Percentiles rank a stretch among this genome's conserved stretches.
phyloP scores from a whole-genome alignment of 257 asterid species.

The Solanum virginianum region DNA sequence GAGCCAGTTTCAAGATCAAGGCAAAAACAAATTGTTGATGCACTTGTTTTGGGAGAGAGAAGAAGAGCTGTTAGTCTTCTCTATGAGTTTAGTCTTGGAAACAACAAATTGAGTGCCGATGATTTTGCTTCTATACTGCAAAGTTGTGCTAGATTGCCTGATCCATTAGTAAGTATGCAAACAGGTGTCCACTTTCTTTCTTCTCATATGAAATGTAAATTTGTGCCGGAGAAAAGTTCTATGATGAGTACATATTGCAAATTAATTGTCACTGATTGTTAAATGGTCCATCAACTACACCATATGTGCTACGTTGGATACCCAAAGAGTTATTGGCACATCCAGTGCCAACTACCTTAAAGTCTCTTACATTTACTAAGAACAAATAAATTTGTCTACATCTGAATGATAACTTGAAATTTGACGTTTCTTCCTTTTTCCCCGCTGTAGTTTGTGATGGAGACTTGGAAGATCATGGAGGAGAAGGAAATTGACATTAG shows the following conservation, averaged over 20 bases:
- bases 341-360: not conserved
- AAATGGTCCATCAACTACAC: not conserved
- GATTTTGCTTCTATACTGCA: constrained; percentile 52
- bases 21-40: constrained; percentile 45
- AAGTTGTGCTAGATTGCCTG: constrained; percentile 59
- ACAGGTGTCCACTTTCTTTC: not conserved
- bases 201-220: not conserved
- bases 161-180: constrained; percentile 55
- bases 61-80: constrained; percentile 53
- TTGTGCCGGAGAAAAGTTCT: not conserved
- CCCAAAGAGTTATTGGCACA: not conserved
- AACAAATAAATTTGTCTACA: not conserved
- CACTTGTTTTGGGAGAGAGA: constrained; percentile 57
- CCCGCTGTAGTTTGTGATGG: constrained; percentile 64
- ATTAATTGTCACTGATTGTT: not conserved
- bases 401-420: not conserved
- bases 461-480: constrained; percentile 61
- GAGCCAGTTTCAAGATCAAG: constrained; percentile 10
- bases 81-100: constrained; percentile 31
- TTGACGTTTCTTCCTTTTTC: not conserved
- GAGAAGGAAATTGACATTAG: constrained; percentile 43
- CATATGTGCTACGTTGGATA: not conserved
- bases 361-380: not conserved
- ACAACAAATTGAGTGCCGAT: constrained; percentile 23
- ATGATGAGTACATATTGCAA: not conserved